Conservation (phyloP, 2,329 filamentous ascomycete genomes). For the Tolypocladium tundrense region DNA sequence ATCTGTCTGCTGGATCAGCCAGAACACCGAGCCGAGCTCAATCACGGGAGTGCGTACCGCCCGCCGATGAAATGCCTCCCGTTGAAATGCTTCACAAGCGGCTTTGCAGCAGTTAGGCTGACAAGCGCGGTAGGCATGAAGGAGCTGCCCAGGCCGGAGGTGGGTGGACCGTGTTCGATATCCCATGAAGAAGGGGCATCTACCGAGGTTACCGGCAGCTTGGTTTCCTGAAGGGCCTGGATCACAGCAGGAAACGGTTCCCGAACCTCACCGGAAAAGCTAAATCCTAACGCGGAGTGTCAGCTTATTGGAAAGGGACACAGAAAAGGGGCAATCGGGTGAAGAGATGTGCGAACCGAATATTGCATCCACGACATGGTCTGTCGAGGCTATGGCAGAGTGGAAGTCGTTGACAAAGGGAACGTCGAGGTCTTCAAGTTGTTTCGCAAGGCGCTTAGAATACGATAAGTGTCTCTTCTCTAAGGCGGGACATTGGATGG, state of each 20-base stretch:
- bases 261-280: conserved; percentile 84
- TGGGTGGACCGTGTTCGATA: conserved; percentile 76
- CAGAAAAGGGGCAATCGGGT: background rate
- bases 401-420: conserved; percentile 78
- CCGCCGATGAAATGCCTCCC: conserved; percentile 91
- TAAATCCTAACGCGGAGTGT: conserved; percentile 55
- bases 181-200: conserved; percentile 94
- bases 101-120: conserved; percentile 89
- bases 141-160: conserved; percentile 62
- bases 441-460: conserved; percentile 64
- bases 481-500: background rate
- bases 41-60: conserved; percentile 37
- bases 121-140: conserved; percentile 77
- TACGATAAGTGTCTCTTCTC: conserved; percentile 16
- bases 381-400: conserved; percentile 52
- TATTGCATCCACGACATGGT: conserved; percentile 85
- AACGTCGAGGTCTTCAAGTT: conserved; percentile 73
- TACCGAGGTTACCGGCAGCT: conserved; percentile 72
- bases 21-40: background rate
- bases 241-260: conserved; percentile 85
- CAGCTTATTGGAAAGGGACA: background rate
- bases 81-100: conserved; percentile 70
- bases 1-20: conserved; percentile 37
- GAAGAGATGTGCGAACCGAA: conserved; percentile 51
- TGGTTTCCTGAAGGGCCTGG: conserved; percentile 59